phyloP scores from a whole-genome alignment of 768 basidiomycete species.

The Epithele typhae region DNA sequence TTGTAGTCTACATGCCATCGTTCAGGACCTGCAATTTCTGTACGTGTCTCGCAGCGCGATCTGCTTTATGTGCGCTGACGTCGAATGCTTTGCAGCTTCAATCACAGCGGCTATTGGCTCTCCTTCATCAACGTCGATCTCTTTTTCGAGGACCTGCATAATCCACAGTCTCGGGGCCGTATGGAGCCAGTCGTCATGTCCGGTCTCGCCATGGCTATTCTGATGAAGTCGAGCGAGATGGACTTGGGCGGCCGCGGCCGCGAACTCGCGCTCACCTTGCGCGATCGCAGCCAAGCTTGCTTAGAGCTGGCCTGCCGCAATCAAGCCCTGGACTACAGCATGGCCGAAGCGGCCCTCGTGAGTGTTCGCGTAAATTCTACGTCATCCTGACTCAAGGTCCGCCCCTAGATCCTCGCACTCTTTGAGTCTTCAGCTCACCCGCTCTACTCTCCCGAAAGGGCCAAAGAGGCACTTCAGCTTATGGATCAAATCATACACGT shows the following conservation, averaged over 20 bases:
- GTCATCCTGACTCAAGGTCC: too few species aligned
- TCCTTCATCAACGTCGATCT: constrained; percentile 60
- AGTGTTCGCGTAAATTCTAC: constrained; percentile 23
- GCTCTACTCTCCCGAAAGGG: constrained; percentile 51
- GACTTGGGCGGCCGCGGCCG: constrained; percentile 54
- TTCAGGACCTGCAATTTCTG: constrained; percentile 48
- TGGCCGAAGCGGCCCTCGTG: constrained; percentile 74
- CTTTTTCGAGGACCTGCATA: constrained; percentile 48
- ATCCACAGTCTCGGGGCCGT: constrained; percentile 45
- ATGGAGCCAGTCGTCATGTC: constrained; percentile 74
- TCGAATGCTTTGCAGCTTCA: constrained; percentile 43
- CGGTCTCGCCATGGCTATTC: constrained; percentile 61
- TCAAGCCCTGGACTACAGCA: constrained; percentile 53
- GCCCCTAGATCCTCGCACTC: constrained; percentile 60
- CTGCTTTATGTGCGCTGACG: constrained; percentile 1
- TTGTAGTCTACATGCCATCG: constrained; percentile 39
- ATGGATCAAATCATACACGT: constrained; percentile 64
- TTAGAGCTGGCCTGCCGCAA: constrained; percentile 47
- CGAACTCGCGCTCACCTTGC: constrained; percentile 51
- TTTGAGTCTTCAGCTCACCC: constrained; percentile 78
- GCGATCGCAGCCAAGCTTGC: constrained; percentile 50
- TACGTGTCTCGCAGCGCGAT: constrained; percentile 26
- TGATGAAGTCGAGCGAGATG: constrained; percentile 69
- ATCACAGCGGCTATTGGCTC: constrained; percentile 60
- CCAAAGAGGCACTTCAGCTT: constrained; percentile 46